Percentiles rank a stretch among this genome's conserved stretches.
These are phyloP conservation scores for Gelatoporia subvermispora DNA, from an alignment of 768 basidiomycete species.

Conservation along the genomic window DNA sequence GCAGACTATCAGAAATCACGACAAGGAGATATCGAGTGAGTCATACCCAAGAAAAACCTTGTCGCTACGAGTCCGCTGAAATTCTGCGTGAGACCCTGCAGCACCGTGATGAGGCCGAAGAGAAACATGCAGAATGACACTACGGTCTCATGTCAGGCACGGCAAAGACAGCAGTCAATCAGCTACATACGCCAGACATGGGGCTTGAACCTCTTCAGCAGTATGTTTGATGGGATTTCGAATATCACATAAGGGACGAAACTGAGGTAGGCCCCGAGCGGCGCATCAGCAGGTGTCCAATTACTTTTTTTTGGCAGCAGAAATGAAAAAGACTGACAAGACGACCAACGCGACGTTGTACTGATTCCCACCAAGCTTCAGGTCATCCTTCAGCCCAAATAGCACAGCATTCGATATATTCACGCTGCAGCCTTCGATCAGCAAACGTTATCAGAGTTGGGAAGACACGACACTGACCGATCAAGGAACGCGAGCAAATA, in stretches of 20 bases:
- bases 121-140: slow-evolving; percentile 31
- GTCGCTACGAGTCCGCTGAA: slow-evolving; percentile 32
- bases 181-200: slow-evolving; percentile 26
- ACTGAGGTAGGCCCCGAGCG: slow-evolving; percentile 6
- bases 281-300: not conserved
- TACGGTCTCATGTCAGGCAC: slow-evolving; percentile 1
- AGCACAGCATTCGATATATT: slow-evolving; percentile 28
- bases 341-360: slow-evolving; percentile 29
- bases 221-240: slow-evolving; percentile 31
- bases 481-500: slow-evolving; percentile 41
- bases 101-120: slow-evolving; percentile 33
- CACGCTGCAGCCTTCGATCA: slow-evolving; percentile 13
- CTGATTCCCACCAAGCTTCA: slow-evolving; percentile 21
- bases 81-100: slow-evolving; percentile 28
- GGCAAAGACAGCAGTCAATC: not conserved
- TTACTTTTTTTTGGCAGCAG: no score
- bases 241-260: slow-evolving; percentile 30
- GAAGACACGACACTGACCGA: slow-evolving; percentile 12
- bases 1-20: not conserved
- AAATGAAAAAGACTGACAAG: slow-evolving; percentile 18
- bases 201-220: slow-evolving; percentile 32
- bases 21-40: slow-evolving; percentile 7
- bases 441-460: not conserved
- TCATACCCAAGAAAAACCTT: slow-evolving; percentile 32
- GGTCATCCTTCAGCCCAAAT: slow-evolving; percentile 25